Evolutionary conservation across 345 rosid genomes (phyloP), one percentile per base, ranked within the genome.

Genomic region (Durio zibethinus): DNA sequence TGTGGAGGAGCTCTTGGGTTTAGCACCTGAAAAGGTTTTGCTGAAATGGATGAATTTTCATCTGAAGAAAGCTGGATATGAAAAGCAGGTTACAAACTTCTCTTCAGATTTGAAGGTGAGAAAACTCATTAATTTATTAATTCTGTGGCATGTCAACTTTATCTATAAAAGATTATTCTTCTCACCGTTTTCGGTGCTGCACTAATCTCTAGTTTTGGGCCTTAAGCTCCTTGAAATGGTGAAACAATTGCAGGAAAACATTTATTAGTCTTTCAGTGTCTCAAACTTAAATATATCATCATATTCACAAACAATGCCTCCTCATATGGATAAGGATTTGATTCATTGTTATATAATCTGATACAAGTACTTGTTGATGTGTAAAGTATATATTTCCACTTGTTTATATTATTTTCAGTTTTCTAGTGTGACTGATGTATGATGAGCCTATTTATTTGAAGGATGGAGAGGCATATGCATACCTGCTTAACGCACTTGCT

Each of bases 31-130:
- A 84, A 96, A 96, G 84, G 94, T 96, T 80, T 67, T 96, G 67
- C 87, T 96, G 54, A 94, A 96, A 85, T 96, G 99, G 99, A 96
- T 96, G 99, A 96, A 96, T 82, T 90, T 89, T 74, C 99, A 96
- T 84, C 82, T 96, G 78, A 94, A 96, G 88, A 96, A 96, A 87
- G 93, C 87, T 80, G 98, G 98, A 56, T 96, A 96, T 52, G 83
- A 76, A 33, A 96, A 96, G 86, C 87, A 89, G 81, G 98, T 96
- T 79, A 93, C 98, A 20, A 96, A 96, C 84, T 96, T 96, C 82
- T 92, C 99, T 40, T 84, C 97, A 36, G 99, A 96, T 87, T 84
- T 96, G 76, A 96, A 96, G 99, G 99, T 93, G 83, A 86, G 78
- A 38, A 77, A 83, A 10, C 65, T 73, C 23, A 6, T 15, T 71